These are phyloP conservation scores for Coprinellus micaceus DNA, from an alignment of 768 basidiomycete genomes.

Conservation along the genomic window DNA sequence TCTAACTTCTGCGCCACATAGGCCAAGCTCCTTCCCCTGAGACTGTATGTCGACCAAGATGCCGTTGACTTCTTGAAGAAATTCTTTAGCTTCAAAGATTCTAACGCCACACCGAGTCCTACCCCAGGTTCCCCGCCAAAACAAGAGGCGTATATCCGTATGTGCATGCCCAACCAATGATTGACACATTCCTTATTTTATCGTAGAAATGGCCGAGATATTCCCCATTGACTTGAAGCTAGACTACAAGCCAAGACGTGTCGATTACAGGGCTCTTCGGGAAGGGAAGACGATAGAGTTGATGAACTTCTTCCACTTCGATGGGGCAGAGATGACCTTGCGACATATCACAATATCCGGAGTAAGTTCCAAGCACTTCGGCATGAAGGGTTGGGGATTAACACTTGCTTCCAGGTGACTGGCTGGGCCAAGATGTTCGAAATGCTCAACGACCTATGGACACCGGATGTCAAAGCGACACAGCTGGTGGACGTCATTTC, in stretches of 20 bases:
- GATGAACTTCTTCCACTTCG: conserved; percentile 99
- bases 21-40: conserved; percentile 87
- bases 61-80: conserved; percentile 97
- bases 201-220: conserved; percentile 84
- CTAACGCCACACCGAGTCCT: conserved; percentile 36
- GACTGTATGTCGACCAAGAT: conserved; percentile 96
- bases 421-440: conserved; percentile 91
- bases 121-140: conserved; percentile 29
- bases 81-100: conserved; percentile 86
- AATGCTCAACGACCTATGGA: conserved; percentile 96
- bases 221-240: conserved; percentile 94
- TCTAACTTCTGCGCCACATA: conserved; percentile 28
- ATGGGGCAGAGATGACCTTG: conserved; percentile 96
- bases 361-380: conserved; percentile 44
- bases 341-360: conserved; percentile 90
- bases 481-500: conserved; percentile 96
- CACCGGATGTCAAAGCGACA: conserved; percentile 97
- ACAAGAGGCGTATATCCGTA: conserved; percentile 44
- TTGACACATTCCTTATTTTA: background rate
- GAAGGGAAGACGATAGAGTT: conserved; percentile 92
- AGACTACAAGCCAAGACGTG: conserved; percentile 96
- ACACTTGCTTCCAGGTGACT: conserved; percentile 56
- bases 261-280: conserved; percentile 87
- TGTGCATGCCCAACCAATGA: conserved; percentile 3
- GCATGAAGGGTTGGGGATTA: background rate